Conservation (phyloP, 768 basidiomycete genomes). For the Boletus coccyginus region DNA sequence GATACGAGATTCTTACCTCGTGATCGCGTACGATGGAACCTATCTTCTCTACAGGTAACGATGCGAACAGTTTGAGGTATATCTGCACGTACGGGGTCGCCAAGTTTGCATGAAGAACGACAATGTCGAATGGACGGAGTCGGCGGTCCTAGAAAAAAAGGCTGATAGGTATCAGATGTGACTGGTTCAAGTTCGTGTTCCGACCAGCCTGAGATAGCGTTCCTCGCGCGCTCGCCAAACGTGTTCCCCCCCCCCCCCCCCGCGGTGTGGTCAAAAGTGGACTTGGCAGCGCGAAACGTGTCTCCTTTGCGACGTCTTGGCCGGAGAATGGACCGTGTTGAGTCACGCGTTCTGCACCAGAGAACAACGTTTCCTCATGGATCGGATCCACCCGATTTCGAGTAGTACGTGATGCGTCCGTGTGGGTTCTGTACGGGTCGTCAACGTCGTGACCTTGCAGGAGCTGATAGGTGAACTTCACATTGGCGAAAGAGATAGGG, state of each 20-base stretch:
- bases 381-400: no score
- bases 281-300: constrained; percentile 83
- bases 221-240: no score
- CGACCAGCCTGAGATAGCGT: no score
- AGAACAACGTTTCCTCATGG: constrained; percentile 98
- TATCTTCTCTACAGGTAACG: constrained; percentile 63
- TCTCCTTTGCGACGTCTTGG: constrained; percentile 19
- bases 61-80: constrained; percentile 81
- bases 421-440: constrained; percentile 59
- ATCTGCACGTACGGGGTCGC: constrained; percentile 77
- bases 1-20: constrained; percentile 43
- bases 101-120: constrained; percentile 87
- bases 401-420: constrained; percentile 49
- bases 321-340: constrained; percentile 28
- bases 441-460: constrained; percentile 96
- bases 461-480: constrained; percentile 95
- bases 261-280: constrained; percentile 87
- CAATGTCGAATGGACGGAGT: background rate
- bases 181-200: no score
- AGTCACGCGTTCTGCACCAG: constrained; percentile 88
- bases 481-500: no score
- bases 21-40: constrained; percentile 56
- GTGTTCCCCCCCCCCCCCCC: no score
- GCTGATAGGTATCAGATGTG: no score
- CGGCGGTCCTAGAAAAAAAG: background rate